Evolutionary conservation across 768 basidiomycete species (phyloP).

Genomic region (Kondoa malvinella): DNA sequence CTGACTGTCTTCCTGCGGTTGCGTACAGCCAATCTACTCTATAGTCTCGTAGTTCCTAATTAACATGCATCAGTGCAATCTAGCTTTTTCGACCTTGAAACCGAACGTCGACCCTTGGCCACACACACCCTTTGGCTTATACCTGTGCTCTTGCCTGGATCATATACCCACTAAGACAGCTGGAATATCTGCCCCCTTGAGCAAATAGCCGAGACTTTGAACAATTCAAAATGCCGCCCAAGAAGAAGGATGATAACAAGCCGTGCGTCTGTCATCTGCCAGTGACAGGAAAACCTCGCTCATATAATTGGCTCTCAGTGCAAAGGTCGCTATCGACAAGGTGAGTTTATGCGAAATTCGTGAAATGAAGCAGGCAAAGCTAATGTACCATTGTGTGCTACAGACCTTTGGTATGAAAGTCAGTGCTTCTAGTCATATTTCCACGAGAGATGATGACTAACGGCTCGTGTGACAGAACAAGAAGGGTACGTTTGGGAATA

Average conservation of each 20-base stretch:
- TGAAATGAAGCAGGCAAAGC: slow-evolving; percentile 10
- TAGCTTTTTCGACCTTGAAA: too few relatives aligned
- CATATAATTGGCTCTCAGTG: too few relatives aligned
- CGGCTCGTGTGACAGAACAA: too few relatives aligned
- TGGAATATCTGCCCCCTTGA: not conserved
- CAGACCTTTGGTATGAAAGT: slow-evolving; percentile 77
- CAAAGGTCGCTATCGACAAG: slow-evolving; percentile 52
- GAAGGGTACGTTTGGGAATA: too few relatives aligned
- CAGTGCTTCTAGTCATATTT: slow-evolving; percentile 7
- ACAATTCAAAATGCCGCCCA: slow-evolving; percentile 51
- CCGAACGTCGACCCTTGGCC: too few relatives aligned
- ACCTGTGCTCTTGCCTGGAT: not conserved
- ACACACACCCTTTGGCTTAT: too few relatives aligned
- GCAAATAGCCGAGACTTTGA: not conserved
- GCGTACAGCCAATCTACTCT: too few relatives aligned
- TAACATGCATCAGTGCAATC: too few relatives aligned
- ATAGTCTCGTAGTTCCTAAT: too few relatives aligned
- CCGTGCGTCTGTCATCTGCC: too few relatives aligned
- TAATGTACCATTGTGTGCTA: slow-evolving; percentile 14
- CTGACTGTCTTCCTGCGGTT: too few relatives aligned
- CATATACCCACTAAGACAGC: not conserved
- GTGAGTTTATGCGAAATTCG: slow-evolving; percentile 1
- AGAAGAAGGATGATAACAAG: slow-evolving; percentile 47
- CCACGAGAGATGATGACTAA: not conserved
- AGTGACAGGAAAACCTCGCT: too few relatives aligned